Percentiles rank a stretch among this genome's conserved stretches.
These are phyloP conservation scores for Russula brevipes DNA, from an alignment of 768 basidiomycete species.

Conservation along the genomic window DNA sequence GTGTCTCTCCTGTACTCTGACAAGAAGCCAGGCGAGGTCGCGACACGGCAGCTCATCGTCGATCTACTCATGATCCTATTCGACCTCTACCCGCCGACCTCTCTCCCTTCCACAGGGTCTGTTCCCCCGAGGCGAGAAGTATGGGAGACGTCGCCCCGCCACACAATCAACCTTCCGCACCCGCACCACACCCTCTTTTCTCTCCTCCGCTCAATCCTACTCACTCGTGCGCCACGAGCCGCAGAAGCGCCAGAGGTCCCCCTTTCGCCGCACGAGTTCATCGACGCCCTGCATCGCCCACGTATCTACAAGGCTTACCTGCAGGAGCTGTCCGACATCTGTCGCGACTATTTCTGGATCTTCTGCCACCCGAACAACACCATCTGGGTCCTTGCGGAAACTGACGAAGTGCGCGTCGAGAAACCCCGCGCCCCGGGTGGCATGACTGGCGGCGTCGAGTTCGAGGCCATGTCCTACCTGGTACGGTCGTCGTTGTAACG, in stretches of 20 bases:
- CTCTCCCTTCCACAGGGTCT: slow-evolving; percentile 51
- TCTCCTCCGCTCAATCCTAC: slow-evolving; percentile 67
- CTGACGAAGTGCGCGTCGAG: slow-evolving; percentile 81
- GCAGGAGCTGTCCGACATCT: slow-evolving; percentile 80
- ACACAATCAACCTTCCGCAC: slow-evolving; percentile 58
- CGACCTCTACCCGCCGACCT: slow-evolving; percentile 75
- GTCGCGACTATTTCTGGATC: slow-evolving; percentile 94
- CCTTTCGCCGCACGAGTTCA: slow-evolving; percentile 75
- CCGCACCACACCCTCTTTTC: slow-evolving; percentile 72
- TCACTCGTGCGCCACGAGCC: slow-evolving; percentile 64
- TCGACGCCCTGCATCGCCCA: slow-evolving; percentile 61
- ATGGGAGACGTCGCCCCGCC: slow-evolving; percentile 38
- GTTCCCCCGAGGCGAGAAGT: slow-evolving; percentile 16
- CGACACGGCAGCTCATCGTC: slow-evolving; percentile 82
- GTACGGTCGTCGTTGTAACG: slow-evolving; percentile 39
- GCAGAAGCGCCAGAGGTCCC: slow-evolving; percentile 56
- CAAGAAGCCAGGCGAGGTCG: slow-evolving; percentile 95
- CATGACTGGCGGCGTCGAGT: slow-evolving; percentile 98
- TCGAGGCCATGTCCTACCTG: slow-evolving; percentile 93
- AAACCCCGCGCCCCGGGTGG: slow-evolving; percentile 92
- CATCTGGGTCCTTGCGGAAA: slow-evolving; percentile 80
- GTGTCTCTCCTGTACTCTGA: slow-evolving; percentile 87
- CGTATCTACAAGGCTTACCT: slow-evolving; percentile 79
- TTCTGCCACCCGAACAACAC: slow-evolving; percentile 95
- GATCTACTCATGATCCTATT: slow-evolving; percentile 85